These are phyloP conservation scores for Penicillium paneum DNA, from an alignment of 2,329 filamentous ascomycete genomes.

Conservation along the genomic window DNA sequence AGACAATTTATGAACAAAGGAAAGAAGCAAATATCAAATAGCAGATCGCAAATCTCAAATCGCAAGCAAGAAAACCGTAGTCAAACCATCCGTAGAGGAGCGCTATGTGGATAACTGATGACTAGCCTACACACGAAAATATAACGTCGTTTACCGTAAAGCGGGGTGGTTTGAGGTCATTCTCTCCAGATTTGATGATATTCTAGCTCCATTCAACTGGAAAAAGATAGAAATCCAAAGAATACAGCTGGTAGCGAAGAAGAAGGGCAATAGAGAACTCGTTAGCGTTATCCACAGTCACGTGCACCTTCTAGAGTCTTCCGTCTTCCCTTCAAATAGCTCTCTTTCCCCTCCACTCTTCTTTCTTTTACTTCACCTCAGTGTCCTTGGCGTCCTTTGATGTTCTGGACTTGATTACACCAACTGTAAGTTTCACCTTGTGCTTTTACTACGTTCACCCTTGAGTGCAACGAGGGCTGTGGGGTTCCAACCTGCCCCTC, in stretches of 20 bases:
- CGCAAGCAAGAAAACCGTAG: too few species aligned
- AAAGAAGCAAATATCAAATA: too few species aligned
- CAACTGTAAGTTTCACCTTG: slow-evolving; percentile 20
- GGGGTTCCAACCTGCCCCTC: slow-evolving; percentile 8
- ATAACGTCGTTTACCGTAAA: too few species aligned
- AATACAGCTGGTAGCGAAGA: neutral
- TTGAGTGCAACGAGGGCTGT: neutral
- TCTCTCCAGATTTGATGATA: too few species aligned
- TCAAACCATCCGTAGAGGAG: too few species aligned
- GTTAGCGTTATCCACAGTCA: slow-evolving; percentile 14
- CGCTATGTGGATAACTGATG: too few species aligned
- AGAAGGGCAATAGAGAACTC: neutral
- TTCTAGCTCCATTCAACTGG: too few species aligned
- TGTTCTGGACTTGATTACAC: slow-evolving; percentile 6
- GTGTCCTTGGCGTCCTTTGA: slow-evolving; percentile 9
- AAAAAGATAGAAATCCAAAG: too few species aligned
- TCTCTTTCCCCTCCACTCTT: slow-evolving; percentile 16
- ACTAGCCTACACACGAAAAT: too few species aligned
- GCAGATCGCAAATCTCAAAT: too few species aligned
- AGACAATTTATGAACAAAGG: too few species aligned
- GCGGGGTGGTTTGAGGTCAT: too few species aligned
- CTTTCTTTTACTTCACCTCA: slow-evolving; percentile 14
- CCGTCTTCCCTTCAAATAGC: slow-evolving; percentile 30
- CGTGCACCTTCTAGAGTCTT: slow-evolving; percentile 41
- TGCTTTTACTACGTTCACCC: neutral